These are phyloP conservation scores for Toxoplasma gondii DNA, from an alignment of 169 alveolate genomes.

Conservation along the genomic window DNA sequence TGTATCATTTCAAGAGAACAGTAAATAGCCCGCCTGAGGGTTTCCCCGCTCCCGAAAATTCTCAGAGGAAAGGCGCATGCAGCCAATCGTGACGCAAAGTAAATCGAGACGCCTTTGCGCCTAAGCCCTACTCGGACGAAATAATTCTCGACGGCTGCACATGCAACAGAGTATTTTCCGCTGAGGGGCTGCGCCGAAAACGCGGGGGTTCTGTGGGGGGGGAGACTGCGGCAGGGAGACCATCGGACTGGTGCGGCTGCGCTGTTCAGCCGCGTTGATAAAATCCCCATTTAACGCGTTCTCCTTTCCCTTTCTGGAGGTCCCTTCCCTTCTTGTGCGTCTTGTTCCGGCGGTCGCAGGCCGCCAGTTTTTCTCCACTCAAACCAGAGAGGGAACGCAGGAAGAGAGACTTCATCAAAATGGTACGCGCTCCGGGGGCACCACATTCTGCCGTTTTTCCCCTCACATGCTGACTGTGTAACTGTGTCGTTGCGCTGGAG, in stretches of 20 bases:
- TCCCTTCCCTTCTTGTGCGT: background rate
- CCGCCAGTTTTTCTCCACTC: background rate
- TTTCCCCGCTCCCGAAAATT: too few species aligned
- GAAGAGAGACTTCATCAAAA: background rate
- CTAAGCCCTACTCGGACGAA: too few species aligned
- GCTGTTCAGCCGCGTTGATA: background rate
- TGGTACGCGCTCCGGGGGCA: background rate
- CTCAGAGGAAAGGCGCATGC: too few species aligned
- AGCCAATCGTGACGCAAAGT: too few species aligned
- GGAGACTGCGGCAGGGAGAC: background rate
- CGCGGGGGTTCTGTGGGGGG: constrained; percentile 6
- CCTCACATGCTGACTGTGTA: background rate
- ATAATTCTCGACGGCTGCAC: background rate
- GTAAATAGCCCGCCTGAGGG: too few species aligned
- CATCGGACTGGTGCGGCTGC: constrained; percentile 3
- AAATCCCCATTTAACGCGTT: background rate
- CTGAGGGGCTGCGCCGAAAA: constrained; percentile 18
- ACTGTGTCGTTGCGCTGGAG: too few species aligned
- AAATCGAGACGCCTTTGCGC: too few species aligned
- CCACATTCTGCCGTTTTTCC: background rate
- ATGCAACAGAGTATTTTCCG: background rate
- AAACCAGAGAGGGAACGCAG: background rate
- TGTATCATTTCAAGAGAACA: too few species aligned
- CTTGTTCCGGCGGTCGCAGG: background rate
- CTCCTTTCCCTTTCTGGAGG: background rate